These are phyloP conservation scores for Tuber microsphaerosporum DNA, from an alignment of 495 filamentous ascomycete genomes.

Conservation along the genomic window DNA sequence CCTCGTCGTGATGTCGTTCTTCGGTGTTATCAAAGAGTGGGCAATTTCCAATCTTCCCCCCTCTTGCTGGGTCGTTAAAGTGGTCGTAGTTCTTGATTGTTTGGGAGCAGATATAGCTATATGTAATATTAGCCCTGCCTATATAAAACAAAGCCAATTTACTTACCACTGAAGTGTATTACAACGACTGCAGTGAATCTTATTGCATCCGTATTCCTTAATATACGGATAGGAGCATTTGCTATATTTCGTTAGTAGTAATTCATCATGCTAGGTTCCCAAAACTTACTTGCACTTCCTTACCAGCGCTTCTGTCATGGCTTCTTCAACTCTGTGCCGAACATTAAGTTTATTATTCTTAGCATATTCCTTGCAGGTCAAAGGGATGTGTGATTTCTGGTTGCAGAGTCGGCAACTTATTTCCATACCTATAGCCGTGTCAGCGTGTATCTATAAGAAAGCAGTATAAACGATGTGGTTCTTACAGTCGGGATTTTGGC, in stretches of 20 bases:
- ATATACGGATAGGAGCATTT: slow-evolving; percentile 57
- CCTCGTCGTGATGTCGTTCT: slow-evolving; percentile 58
- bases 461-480: slow-evolving; percentile 17
- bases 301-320: slow-evolving; percentile 71
- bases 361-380: slow-evolving; percentile 61
- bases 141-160: background rate
- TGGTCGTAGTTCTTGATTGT: slow-evolving; percentile 50
- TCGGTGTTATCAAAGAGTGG: slow-evolving; percentile 59
- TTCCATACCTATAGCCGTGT: slow-evolving; percentile 27
- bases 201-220: slow-evolving; percentile 78
- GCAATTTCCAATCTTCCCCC: slow-evolving; percentile 52
- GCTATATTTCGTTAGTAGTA: slow-evolving; percentile 35
- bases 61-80: slow-evolving; percentile 48
- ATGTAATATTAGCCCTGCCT: slow-evolving; percentile 15
- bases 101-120: slow-evolving; percentile 63
- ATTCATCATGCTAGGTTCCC: slow-evolving; percentile 26
- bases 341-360: slow-evolving; percentile 55
- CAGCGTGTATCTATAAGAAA: slow-evolving; percentile 6
- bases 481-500: slow-evolving; percentile 59
- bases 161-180: slow-evolving; percentile 53
- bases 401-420: slow-evolving; percentile 70
- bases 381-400: slow-evolving; percentile 64
- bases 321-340: slow-evolving; percentile 68
- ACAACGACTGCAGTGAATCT: slow-evolving; percentile 64
- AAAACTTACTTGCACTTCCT: slow-evolving; percentile 61